Percentiles rank a stretch among this genome's conserved stretches.
Conservation (phyloP, 805 yeast genomes). For the Monosporozyma aquatica region DNA sequence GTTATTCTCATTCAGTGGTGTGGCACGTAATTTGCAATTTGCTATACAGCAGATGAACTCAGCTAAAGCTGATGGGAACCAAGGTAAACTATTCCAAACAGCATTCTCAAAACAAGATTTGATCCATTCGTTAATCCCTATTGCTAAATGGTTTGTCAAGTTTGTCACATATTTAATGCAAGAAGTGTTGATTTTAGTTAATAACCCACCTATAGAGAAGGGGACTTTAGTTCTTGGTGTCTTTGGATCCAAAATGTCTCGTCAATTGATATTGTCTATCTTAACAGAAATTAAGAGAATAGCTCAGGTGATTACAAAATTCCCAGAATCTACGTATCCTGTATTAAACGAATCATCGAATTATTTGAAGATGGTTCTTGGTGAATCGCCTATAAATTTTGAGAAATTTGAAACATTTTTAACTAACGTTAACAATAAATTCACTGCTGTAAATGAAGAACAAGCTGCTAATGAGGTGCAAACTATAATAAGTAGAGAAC, state of each 20-base stretch:
- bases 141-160: slow-evolving; percentile 80
- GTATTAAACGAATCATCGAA: slow-evolving; percentile 28
- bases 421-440: slow-evolving; percentile 41
- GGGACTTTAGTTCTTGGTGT: slow-evolving; percentile 47
- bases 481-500: slow-evolving; percentile 16
- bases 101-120: slow-evolving; percentile 53
- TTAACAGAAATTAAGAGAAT: slow-evolving; percentile 58
- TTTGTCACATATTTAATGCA: slow-evolving; percentile 63
- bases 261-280: slow-evolving; percentile 57
- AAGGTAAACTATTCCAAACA: slow-evolving; percentile 39
- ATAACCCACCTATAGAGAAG: slow-evolving; percentile 12
- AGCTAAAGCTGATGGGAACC: slow-evolving; percentile 20
- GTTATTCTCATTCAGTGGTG: slow-evolving; percentile 30
- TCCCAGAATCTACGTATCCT: slow-evolving; percentile 43
- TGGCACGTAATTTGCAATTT: slow-evolving; percentile 29
- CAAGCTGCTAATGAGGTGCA: slow-evolving; percentile 12
- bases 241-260: slow-evolving; percentile 57
- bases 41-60: slow-evolving; percentile 29
- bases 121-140: slow-evolving; percentile 59
- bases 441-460: slow-evolving; percentile 25
- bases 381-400: slow-evolving; percentile 46
- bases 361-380: slow-evolving; percentile 24
- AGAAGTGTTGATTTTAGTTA: slow-evolving; percentile 48
- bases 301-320: slow-evolving; percentile 44
- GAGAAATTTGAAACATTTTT: slow-evolving; percentile 51